These are phyloP conservation scores for Pseudogymnoascus sp. DNA, from an alignment of 2,329 filamentous ascomycete genomes.

Conservation along the genomic window DNA sequence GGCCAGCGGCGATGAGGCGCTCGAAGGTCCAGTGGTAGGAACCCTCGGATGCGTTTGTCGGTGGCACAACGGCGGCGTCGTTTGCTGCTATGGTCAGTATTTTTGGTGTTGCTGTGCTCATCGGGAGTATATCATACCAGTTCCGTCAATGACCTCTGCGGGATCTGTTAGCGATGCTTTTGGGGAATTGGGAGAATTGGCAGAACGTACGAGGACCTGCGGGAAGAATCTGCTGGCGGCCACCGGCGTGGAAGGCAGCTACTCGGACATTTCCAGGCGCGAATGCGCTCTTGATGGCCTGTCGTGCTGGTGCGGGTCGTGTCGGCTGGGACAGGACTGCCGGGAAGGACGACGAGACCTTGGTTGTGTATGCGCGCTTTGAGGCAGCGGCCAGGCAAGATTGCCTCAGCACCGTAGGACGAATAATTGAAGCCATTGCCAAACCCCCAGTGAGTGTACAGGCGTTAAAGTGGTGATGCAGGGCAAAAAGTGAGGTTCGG, in stretches of 20 bases:
- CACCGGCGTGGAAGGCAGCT: slow-evolving; percentile 81
- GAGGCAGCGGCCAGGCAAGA: slow-evolving; percentile 33
- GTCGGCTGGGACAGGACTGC: slow-evolving; percentile 26
- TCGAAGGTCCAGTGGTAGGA: slow-evolving; percentile 99
- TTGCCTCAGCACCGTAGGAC: slow-evolving; percentile 41
- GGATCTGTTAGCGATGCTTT: slow-evolving; percentile 35
- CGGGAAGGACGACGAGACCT: slow-evolving; percentile 26
- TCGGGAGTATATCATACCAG: slow-evolving; percentile 44
- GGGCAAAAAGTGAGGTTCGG: slow-evolving; percentile 3
- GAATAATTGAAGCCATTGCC: slow-evolving; percentile 44
- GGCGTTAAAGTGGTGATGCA: not conserved
- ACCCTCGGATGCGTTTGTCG: slow-evolving; percentile 69
- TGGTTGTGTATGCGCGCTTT: slow-evolving; percentile 37
- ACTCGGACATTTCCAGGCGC: slow-evolving; percentile 40
- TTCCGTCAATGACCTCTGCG: slow-evolving; percentile 66
- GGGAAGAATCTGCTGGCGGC: slow-evolving; percentile 68
- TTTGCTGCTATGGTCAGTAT: slow-evolving; percentile 53
- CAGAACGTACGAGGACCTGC: slow-evolving; percentile 69
- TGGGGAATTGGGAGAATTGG: not conserved
- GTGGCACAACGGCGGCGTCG: slow-evolving; percentile 70
- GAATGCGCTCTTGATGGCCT: slow-evolving; percentile 27
- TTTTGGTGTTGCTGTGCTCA: not conserved
- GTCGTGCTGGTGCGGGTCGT: slow-evolving; percentile 21
- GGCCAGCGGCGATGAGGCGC: slow-evolving; percentile 68
- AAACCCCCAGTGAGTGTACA: slow-evolving; percentile 2